A percentile compares a stretch with the other conserved stretches of the same genome.
Evolutionary conservation across 345 rosid species (phyloP).

Genomic region (Sisymbrium irio): DNA sequence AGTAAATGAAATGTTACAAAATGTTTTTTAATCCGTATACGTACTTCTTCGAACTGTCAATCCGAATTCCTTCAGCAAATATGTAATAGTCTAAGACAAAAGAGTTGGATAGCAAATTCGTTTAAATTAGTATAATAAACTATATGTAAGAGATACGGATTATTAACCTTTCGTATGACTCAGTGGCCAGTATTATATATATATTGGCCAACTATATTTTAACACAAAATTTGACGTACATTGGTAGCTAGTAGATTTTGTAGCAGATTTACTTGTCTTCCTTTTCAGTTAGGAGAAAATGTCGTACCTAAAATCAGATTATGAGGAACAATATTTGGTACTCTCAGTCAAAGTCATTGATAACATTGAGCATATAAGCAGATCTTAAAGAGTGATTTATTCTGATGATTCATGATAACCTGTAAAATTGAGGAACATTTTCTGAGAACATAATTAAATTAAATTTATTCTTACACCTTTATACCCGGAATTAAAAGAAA

Average conservation of each 20-base stretch:
- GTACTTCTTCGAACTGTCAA: no score
- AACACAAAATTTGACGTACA: no score
- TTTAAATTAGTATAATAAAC: not conserved
- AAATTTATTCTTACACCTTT: not conserved
- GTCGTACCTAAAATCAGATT: no score
- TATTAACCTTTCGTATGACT: not conserved
- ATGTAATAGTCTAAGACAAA: not conserved
- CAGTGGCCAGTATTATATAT: not conserved
- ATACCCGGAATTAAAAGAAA: not conserved
- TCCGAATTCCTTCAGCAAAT: not conserved
- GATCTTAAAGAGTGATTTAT: not conserved
- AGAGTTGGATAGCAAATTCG: not conserved
- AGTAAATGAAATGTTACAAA: no score
- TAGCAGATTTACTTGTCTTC: no score
- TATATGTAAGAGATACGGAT: not conserved
- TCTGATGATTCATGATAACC: not conserved
- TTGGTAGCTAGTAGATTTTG: no score
- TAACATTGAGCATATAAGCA: not conserved
- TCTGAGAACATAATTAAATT: not conserved
- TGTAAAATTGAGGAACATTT: not conserved
- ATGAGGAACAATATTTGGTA: no score
- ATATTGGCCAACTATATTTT: no score
- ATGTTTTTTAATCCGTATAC: no score
- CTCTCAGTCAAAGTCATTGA: no score
- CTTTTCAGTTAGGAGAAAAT: no score